These are phyloP conservation scores for Leptomonas pyrrhocoris DNA, from an alignment of 208 protist genomes.

Conservation along the genomic window DNA sequence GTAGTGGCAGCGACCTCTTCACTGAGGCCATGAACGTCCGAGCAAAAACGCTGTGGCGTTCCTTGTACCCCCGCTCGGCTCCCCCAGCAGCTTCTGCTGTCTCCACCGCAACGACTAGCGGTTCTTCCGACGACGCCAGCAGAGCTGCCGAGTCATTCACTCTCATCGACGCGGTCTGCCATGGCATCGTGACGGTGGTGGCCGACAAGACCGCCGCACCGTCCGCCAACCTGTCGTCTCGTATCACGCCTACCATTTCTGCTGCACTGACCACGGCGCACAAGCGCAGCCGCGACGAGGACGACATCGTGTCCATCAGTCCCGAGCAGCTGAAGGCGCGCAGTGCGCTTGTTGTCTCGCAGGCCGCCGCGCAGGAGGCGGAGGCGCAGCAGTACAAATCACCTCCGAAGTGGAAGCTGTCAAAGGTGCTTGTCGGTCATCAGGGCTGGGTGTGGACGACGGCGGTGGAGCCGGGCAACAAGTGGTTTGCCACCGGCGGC, in stretches of 20 bases:
- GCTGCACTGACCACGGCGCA: background rate
- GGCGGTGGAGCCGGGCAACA: constrained; percentile 97
- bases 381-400: constrained; percentile 39
- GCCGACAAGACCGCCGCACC: background rate
- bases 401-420: constrained; percentile 94
- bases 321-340: constrained; percentile 58
- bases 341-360: constrained; percentile 46
- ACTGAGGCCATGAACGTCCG: constrained; percentile 36
- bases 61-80: constrained; percentile 44
- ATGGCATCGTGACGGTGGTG: constrained; percentile 25
- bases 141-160: background rate
- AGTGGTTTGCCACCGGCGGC: constrained; percentile 99
- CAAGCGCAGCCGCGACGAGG: constrained; percentile 44
- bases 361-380: constrained; percentile 22
- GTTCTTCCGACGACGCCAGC: constrained; percentile 3
- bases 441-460: constrained; percentile 97
- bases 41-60: constrained; percentile 41
- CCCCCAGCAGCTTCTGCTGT: constrained; percentile 16
- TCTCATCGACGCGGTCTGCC: constrained; percentile 7
- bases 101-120: background rate
- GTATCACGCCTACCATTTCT: background rate
- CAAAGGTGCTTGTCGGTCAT: constrained; percentile 90
- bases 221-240: background rate
- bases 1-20: constrained; percentile 1
- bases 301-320: constrained; percentile 57